phyloP scores from a whole-genome alignment of 495 filamentous ascomycete species.

The Patellaria atrata region DNA sequence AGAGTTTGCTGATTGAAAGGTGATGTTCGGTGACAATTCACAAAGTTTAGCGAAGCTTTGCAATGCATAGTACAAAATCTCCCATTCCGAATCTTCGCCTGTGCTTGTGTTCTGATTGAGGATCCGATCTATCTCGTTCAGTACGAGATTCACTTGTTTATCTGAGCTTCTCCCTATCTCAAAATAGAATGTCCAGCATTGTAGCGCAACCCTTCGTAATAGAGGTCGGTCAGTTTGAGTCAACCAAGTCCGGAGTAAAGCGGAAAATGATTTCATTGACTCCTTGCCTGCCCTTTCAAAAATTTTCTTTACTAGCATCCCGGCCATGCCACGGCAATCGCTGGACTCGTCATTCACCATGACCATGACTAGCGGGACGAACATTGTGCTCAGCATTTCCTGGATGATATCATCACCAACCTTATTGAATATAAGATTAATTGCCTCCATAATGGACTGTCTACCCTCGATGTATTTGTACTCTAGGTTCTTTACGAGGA shows the following conservation, averaged over 20 bases:
- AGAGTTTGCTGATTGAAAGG: conserved; percentile 41
- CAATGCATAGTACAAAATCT: conserved; percentile 64
- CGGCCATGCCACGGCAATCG: conserved; percentile 75
- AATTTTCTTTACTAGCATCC: conserved; percentile 58
- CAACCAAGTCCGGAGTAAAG: conserved; percentile 60
- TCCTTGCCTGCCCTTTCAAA: conserved; percentile 70
- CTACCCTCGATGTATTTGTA: conserved; percentile 80
- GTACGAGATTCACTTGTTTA: conserved; percentile 39
- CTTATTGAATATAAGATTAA: conserved; percentile 71
- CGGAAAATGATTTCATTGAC: conserved; percentile 49
- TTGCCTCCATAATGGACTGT: conserved; percentile 78
- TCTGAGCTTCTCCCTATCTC: conserved; percentile 49
- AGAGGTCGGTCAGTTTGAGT: conserved; percentile 53
- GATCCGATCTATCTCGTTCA: conserved; percentile 20
- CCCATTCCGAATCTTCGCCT: conserved; percentile 46
- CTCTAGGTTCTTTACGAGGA: conserved; percentile 78
- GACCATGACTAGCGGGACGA: conserved; percentile 71
- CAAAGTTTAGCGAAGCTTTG: conserved; percentile 53
- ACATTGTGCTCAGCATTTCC: conserved; percentile 66
- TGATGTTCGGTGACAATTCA: conserved; percentile 44
- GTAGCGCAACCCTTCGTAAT: conserved; percentile 57
- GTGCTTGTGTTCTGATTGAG: conserved; percentile 24
- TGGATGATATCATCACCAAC: conserved; percentile 65
- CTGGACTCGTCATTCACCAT: conserved; percentile 77
- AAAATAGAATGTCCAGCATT: conserved; percentile 70